A percentile compares a stretch with the other conserved stretches of the same genome.
Conservation (phyloP, 495 filamentous ascomycete genomes). For the Amniculicola lignicola region DNA sequence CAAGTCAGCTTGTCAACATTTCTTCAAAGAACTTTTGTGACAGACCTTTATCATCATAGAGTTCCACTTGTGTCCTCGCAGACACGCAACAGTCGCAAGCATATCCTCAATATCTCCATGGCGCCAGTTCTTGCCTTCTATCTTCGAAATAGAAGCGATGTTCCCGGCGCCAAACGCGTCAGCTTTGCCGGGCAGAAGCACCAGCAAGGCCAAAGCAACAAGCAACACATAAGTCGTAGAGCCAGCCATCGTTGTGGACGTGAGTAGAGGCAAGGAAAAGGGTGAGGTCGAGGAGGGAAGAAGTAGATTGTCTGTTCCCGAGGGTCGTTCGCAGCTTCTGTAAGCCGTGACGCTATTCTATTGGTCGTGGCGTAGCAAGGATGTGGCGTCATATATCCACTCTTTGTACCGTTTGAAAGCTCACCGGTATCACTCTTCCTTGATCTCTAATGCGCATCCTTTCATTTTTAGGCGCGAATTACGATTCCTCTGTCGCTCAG, state of each 20-base stretch:
- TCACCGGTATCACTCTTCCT: too few species aligned
- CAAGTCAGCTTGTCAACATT: neutral
- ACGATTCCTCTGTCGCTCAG: too few species aligned
- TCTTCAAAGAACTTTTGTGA: neutral
- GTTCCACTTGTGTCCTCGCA: constrained; percentile 93
- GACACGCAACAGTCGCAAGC: constrained; percentile 81
- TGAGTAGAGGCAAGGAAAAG: too few species aligned
- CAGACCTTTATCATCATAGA: constrained; percentile 69
- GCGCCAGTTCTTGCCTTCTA: constrained; percentile 94
- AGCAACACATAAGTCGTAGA: constrained; percentile 33
- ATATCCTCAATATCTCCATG: constrained; percentile 94
- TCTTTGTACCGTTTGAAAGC: too few species aligned
- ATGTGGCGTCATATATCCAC: too few species aligned
- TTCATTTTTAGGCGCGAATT: too few species aligned
- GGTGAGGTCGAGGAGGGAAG: too few species aligned
- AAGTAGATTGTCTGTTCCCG: too few species aligned
- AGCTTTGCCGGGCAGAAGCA: constrained; percentile 61
- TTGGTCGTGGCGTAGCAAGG: too few species aligned
- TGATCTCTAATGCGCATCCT: too few species aligned
- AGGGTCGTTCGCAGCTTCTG: too few species aligned
- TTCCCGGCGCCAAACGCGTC: constrained; percentile 93
- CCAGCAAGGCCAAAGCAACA: constrained; percentile 41
- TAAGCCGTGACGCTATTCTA: too few species aligned
- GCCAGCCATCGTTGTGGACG: constrained; percentile 19
- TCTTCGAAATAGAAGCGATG: constrained; percentile 86